Evolutionary conservation across 1,139 yeast genomes (phyloP), one percentile per base, ranked within the genome.

Genomic region (Suhomyces atakaporum): DNA sequence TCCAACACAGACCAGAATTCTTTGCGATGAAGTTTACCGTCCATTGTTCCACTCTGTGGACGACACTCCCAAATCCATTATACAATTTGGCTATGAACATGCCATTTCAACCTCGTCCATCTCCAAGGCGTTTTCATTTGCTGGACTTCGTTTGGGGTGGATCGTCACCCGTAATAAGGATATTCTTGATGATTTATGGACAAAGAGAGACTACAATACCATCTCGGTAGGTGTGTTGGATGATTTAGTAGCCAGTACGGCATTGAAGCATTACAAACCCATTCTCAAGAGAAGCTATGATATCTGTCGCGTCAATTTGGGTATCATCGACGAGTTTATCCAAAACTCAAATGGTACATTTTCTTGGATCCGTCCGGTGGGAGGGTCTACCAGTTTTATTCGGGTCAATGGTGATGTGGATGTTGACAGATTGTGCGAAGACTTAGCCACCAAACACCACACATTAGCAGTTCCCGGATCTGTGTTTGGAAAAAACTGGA

Each of bases 101-200:
- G 69, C 76, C 3, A 62, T 77, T 26, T 65, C 74, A 7, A 74
- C 81, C 0, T 67, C 77, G 5, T 73, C 80, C 3, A 69, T 70
- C 56, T 75, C 81, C 20, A 77, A 77, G 49, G 78, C 81, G 2
- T 77, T 69, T 47, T 66, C 81, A 0, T 55, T 75, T 38, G 82
- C 83, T 5, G 82, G 82, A 2, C 53, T 77, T 19, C 58, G 83
- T 31, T 39, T 76, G 21, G 82, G 83, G 5, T 77, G 83, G 82
- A 55, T 77, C 9, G 73, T 66, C 2, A 50, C 73, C 7, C 56
- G 58, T 23, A 62, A 71, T 45, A 42, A 44, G 16, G 34, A 38
- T 1, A 47, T 73, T 9, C 38, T 70, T 13, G 44, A 53, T 4
- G 66, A 59, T 27, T 60, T 75, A 19, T 55, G 60, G 31, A 55